These are phyloP conservation scores for Hypoxylon sp. DNA, from an alignment of 2,329 filamentous ascomycete genomes.

Conservation along the genomic window DNA sequence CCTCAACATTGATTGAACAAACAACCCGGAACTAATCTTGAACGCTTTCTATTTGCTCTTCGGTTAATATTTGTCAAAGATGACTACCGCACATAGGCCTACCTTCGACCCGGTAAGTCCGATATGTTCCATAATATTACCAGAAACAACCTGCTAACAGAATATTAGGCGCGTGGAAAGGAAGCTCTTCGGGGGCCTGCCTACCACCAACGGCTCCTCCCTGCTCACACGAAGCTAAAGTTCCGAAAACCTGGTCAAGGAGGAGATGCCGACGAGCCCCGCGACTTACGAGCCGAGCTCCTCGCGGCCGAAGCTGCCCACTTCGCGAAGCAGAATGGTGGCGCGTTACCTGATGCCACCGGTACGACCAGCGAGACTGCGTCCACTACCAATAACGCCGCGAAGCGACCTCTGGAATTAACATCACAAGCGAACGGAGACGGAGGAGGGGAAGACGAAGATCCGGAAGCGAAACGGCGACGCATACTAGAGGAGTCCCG, in stretches of 20 bases:
- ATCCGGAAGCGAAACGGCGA: conserved; percentile 84
- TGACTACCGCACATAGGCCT: conserved; percentile 82
- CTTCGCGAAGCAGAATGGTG: conserved; percentile 85
- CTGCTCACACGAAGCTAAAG: conserved; percentile 94
- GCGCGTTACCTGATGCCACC: conserved; percentile 58
- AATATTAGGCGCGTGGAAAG: conserved; percentile 83
- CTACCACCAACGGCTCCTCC: conserved; percentile 95
- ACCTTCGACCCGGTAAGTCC: conserved; percentile 90
- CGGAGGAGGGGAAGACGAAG: conserved; percentile 67
- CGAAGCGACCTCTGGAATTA: conserved; percentile 75
- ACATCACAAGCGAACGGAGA: conserved; percentile 56
- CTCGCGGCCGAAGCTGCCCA: conserved; percentile 89
- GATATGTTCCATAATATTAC: neutral
- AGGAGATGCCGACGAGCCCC: conserved; percentile 78
- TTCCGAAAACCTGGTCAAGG: conserved; percentile 91
- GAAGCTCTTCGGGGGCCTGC: conserved; percentile 93
- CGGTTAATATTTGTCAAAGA: conserved; percentile 54
- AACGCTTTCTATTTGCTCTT: conserved; percentile 15
- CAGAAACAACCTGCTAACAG: conserved; percentile 45
- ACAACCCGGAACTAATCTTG: conserved; percentile 4
- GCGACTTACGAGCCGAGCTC: conserved; percentile 90
- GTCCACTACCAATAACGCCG: conserved; percentile 57
- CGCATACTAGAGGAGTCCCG: conserved; percentile 89
- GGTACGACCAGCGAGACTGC: conserved; percentile 61
- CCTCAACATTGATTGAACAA: conserved; percentile 3